phyloP scores from a whole-genome alignment of 257 asterid genomes.

The Scutellaria barbata region DNA sequence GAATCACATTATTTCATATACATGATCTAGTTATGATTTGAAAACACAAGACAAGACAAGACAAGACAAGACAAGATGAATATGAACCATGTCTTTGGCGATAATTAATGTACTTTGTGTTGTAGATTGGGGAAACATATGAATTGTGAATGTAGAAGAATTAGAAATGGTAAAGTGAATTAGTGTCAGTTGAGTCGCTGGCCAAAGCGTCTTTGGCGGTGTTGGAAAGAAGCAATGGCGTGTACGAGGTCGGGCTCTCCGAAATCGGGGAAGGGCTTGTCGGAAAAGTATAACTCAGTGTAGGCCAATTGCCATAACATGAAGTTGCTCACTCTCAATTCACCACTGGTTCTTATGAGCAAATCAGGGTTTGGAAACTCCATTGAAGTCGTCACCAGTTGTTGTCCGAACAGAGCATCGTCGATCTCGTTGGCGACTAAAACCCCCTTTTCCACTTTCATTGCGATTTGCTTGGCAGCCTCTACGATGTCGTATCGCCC shows the following conservation, averaged over 20 bases:
- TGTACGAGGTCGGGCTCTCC: conserved; percentile 15
- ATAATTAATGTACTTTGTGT: no score
- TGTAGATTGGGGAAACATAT: no score
- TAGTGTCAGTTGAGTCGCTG: background rate
- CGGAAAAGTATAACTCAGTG: conserved; percentile 8
- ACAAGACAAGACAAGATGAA: no score
- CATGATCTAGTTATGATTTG: no score
- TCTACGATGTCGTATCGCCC: conserved; percentile 41
- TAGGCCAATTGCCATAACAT: conserved; percentile 18
- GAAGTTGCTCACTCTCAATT: conserved; percentile 23
- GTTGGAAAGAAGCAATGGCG: conserved; percentile 34
- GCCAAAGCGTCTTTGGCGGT: conserved; percentile 35
- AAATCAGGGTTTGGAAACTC: conserved; percentile 17
- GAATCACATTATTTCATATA: no score
- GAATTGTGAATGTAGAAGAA: no score
- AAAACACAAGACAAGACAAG: no score
- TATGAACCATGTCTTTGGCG: no score
- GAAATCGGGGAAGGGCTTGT: conserved; percentile 26
- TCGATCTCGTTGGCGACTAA: conserved; percentile 1
- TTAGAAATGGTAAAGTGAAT: no score
- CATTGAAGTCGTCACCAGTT: background rate
- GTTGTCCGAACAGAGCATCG: conserved; percentile 1
- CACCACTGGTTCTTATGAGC: conserved; percentile 8
- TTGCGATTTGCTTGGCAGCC: conserved; percentile 39
- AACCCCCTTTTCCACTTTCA: conserved; percentile 28